Percentiles rank a stretch among this genome's conserved stretches.
Conservation (phyloP, 352 stramenopile genomes). For the Phytophthora uliginosa region DNA sequence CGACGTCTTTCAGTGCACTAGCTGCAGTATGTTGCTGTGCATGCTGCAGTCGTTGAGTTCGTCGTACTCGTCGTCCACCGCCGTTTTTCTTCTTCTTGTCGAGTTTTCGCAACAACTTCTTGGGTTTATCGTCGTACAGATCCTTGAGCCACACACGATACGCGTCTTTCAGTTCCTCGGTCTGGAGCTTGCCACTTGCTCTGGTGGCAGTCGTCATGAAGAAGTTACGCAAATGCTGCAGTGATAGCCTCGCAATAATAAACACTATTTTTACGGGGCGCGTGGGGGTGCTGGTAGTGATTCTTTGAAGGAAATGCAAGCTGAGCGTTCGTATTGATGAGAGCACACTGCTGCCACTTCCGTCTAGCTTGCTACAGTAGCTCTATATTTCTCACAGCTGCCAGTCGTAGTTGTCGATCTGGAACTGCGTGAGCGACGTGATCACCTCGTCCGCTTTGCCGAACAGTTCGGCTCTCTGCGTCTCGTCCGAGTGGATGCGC, state of each 20-base stretch:
- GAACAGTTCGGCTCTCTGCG: slow-evolving; percentile 59
- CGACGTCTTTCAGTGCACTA: slow-evolving; percentile 57
- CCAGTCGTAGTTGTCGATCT: slow-evolving; percentile 67
- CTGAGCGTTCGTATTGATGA: slow-evolving; percentile 32
- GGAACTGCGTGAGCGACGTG: slow-evolving; percentile 68
- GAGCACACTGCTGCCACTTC: slow-evolving; percentile 5
- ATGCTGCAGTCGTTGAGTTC: slow-evolving; percentile 30
- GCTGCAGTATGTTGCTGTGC: slow-evolving; percentile 60
- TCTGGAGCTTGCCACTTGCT: slow-evolving; percentile 27
- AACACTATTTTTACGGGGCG: slow-evolving; percentile 29
- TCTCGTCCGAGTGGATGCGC: slow-evolving; percentile 64
- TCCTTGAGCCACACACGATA: slow-evolving; percentile 55
- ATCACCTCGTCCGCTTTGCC: slow-evolving; percentile 71
- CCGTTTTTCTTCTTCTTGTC: slow-evolving; percentile 42
- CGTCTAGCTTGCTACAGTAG: slow-evolving; percentile 1
- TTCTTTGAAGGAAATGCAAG: slow-evolving; percentile 2
- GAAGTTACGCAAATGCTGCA: background rate
- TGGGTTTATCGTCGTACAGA: slow-evolving; percentile 49
- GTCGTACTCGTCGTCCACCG: slow-evolving; percentile 2
- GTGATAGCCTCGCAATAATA: background rate
- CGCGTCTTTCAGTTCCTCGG: slow-evolving; percentile 45
- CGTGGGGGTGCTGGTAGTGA: background rate
- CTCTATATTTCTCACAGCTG: slow-evolving; percentile 31
- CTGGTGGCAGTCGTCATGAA: slow-evolving; percentile 16
- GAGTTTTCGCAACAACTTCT: slow-evolving; percentile 43